phyloP scores from a whole-genome alignment of 2,329 filamentous ascomycete species.

The Zymoseptoria crescenta region DNA sequence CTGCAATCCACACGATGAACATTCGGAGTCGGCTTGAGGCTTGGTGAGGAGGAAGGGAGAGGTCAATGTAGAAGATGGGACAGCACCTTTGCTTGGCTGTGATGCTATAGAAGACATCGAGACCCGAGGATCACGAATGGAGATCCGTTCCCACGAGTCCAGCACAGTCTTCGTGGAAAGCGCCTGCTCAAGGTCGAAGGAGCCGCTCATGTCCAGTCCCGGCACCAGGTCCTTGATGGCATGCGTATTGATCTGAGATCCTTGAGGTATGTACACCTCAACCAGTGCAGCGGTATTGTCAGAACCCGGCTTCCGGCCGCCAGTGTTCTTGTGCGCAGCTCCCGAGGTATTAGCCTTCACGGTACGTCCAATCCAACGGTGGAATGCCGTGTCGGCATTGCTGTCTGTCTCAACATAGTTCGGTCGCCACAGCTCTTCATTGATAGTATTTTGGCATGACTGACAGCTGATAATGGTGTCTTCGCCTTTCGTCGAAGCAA shows the following conservation, averaged over 20 bases:
- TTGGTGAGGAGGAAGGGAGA: slow-evolving; percentile 55
- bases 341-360: background rate
- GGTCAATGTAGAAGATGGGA: background rate
- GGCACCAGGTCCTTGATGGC: slow-evolving; percentile 60
- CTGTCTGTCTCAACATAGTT: background rate
- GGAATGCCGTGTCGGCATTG: slow-evolving; percentile 3
- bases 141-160: background rate
- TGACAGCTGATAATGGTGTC: slow-evolving; percentile 73
- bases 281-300: slow-evolving; percentile 50
- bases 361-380: slow-evolving; percentile 9
- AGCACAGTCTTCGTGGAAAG: background rate
- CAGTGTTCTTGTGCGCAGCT: background rate
- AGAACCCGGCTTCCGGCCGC: slow-evolving; percentile 42
- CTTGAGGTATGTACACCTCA: slow-evolving; percentile 47
- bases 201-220: slow-evolving; percentile 58
- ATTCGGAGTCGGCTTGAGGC: slow-evolving; percentile 60
- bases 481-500: slow-evolving; percentile 71
- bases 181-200: background rate
- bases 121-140: slow-evolving; percentile 12
- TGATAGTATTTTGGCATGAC: slow-evolving; percentile 67
- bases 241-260: slow-evolving; percentile 46
- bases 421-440: slow-evolving; percentile 62
- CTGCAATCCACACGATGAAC: slow-evolving; percentile 55
- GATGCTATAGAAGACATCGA: background rate
- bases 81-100: background rate